Conservation (phyloP, 331 rosid genomes). For the Cucumis variabilis region DNA sequence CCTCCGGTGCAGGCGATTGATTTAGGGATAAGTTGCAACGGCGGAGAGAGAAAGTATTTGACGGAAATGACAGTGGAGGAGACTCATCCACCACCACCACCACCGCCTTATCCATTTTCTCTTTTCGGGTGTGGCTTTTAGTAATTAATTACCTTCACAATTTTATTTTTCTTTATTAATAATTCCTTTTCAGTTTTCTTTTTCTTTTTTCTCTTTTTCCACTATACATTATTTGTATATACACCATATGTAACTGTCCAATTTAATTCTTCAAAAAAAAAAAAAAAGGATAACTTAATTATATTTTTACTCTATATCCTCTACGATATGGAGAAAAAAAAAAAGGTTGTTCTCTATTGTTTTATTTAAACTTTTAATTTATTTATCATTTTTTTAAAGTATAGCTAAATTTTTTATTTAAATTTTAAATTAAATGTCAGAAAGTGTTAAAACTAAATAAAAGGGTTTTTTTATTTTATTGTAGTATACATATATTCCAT, state of each 20-base stretch:
- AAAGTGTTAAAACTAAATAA: too few species aligned
- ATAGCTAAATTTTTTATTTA: neutral
- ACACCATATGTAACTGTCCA: neutral
- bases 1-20: constrained; percentile 38
- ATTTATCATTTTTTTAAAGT: too few species aligned
- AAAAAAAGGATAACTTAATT: neutral
- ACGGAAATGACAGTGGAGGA: constrained; percentile 56
- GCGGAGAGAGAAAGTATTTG: constrained; percentile 44
- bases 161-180: constrained; percentile 16
- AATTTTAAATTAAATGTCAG: too few species aligned
- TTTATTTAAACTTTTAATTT: too few species aligned
- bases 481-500: neutral
- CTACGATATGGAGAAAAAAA: neutral
- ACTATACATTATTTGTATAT: neutral
- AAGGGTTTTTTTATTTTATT: neutral
- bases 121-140: constrained; percentile 65
- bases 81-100: constrained; percentile 46
- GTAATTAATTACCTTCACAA: constrained; percentile 11
- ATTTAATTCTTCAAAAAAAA: neutral
- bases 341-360: neutral
- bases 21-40: constrained; percentile 10
- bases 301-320: neutral
- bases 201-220: neutral
- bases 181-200: neutral
- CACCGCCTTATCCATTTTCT: constrained; percentile 96